These are phyloP conservation scores for Corynespora cassiicola DNA, from an alignment of 2,329 filamentous ascomycete genomes.

Conservation along the genomic window DNA sequence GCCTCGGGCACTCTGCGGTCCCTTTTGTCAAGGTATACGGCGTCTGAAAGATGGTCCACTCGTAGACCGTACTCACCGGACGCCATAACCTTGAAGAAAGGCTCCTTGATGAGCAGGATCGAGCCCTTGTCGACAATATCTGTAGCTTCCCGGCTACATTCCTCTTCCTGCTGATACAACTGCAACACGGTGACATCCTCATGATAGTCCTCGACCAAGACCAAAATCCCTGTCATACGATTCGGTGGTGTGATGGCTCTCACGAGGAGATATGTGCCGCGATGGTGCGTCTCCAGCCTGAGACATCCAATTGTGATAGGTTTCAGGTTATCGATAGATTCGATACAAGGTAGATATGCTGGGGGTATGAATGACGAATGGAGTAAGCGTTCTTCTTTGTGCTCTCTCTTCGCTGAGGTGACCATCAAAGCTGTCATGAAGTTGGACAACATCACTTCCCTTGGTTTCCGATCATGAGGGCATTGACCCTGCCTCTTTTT, in stretches of 20 bases:
- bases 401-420: not conserved
- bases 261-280: constrained; percentile 43
- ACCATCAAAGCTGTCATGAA: constrained; percentile 17
- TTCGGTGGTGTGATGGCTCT: constrained; percentile 32
- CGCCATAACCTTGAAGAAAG: constrained; percentile 54
- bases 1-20: constrained; percentile 49
- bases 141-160: constrained; percentile 11
- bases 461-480: constrained; percentile 17
- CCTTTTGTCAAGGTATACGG: constrained; percentile 45
- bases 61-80: constrained; percentile 53
- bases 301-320: constrained; percentile 39
- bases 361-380: constrained; percentile 22
- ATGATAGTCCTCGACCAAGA: constrained; percentile 16
- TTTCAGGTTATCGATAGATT: constrained; percentile 15
- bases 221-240: constrained; percentile 14
- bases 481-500: constrained; percentile 14
- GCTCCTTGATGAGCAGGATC: constrained; percentile 60
- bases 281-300: constrained; percentile 49
- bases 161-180: constrained; percentile 43
- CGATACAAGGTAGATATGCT: constrained; percentile 24
- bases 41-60: constrained; percentile 61
- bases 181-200: constrained; percentile 9
- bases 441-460: constrained; percentile 9
- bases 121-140: constrained; percentile 39
- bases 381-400: constrained; percentile 4